phyloP scores from a whole-genome alignment of 2,329 filamentous ascomycete species.

The Fusarium albidum region DNA sequence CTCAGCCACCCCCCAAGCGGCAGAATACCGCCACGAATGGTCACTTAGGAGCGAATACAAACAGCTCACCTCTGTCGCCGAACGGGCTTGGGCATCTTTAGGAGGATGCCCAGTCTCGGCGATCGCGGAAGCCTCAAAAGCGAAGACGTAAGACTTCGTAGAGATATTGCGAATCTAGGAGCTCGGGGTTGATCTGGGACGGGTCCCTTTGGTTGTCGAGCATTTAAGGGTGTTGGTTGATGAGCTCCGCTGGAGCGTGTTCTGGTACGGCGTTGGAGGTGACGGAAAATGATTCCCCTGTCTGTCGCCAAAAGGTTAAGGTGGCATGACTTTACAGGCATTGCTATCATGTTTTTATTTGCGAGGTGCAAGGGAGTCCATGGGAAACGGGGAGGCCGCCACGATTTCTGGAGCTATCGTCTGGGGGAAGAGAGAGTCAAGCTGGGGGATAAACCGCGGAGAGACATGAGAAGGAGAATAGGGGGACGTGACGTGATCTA shows the following conservation, averaged over 20 bases:
- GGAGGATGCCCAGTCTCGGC: constrained; percentile 23
- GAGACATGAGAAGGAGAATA: neutral
- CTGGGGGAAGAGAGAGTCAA: neutral
- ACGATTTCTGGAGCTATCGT: constrained; percentile 1
- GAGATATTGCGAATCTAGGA: neutral
- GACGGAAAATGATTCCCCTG: constrained; percentile 43
- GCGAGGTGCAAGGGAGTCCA: constrained; percentile 31
- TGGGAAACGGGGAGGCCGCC: neutral
- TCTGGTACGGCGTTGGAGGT: constrained; percentile 39
- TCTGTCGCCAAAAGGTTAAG: constrained; percentile 27
- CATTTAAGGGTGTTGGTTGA: constrained; percentile 32
- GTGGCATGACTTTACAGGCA: constrained; percentile 25
- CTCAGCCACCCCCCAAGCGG: constrained; percentile 57
- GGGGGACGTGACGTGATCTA: neutral
- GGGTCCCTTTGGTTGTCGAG: constrained; percentile 11
- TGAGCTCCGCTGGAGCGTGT: constrained; percentile 33
- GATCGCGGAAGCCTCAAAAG: constrained; percentile 19
- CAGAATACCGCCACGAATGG: constrained; percentile 46
- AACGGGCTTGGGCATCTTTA: constrained; percentile 33
- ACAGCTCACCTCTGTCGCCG: constrained; percentile 34
- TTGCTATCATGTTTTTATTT: constrained; percentile 31
- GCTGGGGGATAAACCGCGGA: neutral
- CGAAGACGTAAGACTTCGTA: constrained; percentile 30
- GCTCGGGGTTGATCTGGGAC: neutral
- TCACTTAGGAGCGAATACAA: constrained; percentile 29